Conservation (phyloP, 805 yeast species). For the Metschnikowia lunata region DNA sequence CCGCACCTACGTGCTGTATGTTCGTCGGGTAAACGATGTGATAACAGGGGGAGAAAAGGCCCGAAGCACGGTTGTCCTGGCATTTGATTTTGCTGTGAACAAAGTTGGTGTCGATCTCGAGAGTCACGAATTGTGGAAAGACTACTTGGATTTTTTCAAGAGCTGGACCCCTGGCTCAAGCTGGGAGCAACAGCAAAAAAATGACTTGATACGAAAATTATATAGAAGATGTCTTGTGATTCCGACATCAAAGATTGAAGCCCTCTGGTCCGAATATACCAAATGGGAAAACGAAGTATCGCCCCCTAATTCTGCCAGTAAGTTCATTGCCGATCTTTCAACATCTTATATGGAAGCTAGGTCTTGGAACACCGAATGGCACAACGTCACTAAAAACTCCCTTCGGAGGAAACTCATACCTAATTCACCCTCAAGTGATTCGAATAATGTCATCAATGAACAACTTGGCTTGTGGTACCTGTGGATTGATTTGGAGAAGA, state of each 20-base stretch:
- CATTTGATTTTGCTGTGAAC: slow-evolving; percentile 77
- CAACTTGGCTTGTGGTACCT: slow-evolving; percentile 59
- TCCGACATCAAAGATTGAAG: slow-evolving; percentile 75
- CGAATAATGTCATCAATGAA: slow-evolving; percentile 20
- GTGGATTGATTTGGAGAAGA: slow-evolving; percentile 79
- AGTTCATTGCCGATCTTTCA: slow-evolving; percentile 76
- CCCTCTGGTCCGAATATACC: slow-evolving; percentile 75
- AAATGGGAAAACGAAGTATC: slow-evolving; percentile 78
- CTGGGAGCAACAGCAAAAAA: slow-evolving; percentile 82
- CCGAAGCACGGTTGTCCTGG: slow-evolving; percentile 65
- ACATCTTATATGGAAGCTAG: slow-evolving; percentile 85
- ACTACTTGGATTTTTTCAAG: slow-evolving; percentile 73
- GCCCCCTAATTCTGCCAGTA: slow-evolving; percentile 67
- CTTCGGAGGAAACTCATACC: slow-evolving; percentile 41
- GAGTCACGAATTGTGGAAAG: slow-evolving; percentile 72
- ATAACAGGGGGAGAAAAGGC: slow-evolving; percentile 83
- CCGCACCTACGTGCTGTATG: slow-evolving; percentile 72
- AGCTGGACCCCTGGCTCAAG: slow-evolving; percentile 73
- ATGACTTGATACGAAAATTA: slow-evolving; percentile 68
- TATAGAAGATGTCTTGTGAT: slow-evolving; percentile 65
- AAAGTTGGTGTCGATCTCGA: slow-evolving; percentile 76
- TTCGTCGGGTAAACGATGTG: slow-evolving; percentile 63
- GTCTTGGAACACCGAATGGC: slow-evolving; percentile 68
- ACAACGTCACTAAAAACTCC: slow-evolving; percentile 47
- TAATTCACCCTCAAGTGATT: slow-evolving; percentile 18